A percentile compares a stretch with the other conserved stretches of the same genome.
Evolutionary conservation across 257 asterid species (phyloP).

Genomic region (Schizonepeta tenuifolia): DNA sequence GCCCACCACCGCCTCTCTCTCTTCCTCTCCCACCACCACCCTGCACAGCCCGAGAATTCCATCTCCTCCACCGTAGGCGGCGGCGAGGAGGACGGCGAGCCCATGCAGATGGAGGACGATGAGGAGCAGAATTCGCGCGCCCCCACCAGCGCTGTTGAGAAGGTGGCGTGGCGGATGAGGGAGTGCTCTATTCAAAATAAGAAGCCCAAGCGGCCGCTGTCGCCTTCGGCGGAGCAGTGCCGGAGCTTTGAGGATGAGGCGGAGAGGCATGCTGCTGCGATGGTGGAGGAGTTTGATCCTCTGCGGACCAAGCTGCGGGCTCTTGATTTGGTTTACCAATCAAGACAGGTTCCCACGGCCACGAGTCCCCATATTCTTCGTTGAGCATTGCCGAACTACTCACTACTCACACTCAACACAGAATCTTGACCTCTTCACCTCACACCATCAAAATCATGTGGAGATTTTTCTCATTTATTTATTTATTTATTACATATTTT

Average conservation of each 20-base stretch:
- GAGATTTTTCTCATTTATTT: not conserved
- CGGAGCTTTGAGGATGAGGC: constrained; percentile 43
- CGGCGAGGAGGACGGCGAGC: no score
- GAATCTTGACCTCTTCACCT: no score
- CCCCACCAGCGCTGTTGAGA: constrained; percentile 40
- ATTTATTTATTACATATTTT: not conserved
- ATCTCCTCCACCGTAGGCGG: no score
- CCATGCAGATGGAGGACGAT: constrained; percentile 56
- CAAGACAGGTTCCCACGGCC: no score
- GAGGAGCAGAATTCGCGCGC: constrained; percentile 51
- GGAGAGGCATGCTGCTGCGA: constrained; percentile 27
- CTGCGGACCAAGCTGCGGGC: constrained; percentile 54
- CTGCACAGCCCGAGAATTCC: constrained; percentile 47
- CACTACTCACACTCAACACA: no score
- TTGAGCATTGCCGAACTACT: no score
- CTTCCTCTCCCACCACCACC: constrained; percentile 50
- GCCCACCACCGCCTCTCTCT: constrained; percentile 67
- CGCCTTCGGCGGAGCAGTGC: constrained; percentile 58
- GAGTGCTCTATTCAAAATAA: constrained; percentile 67
- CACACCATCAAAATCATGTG: not conserved
- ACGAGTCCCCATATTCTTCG: no score
- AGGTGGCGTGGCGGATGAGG: constrained; percentile 67
- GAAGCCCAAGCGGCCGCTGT: constrained; percentile 65
- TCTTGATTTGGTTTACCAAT: constrained; percentile 74
- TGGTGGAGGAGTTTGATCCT: constrained; percentile 53